Percentiles rank a stretch among this genome's conserved stretches.
Evolutionary conservation across 441 rosid genomes (phyloP).

Genomic region (Omphalea diandra): DNA sequence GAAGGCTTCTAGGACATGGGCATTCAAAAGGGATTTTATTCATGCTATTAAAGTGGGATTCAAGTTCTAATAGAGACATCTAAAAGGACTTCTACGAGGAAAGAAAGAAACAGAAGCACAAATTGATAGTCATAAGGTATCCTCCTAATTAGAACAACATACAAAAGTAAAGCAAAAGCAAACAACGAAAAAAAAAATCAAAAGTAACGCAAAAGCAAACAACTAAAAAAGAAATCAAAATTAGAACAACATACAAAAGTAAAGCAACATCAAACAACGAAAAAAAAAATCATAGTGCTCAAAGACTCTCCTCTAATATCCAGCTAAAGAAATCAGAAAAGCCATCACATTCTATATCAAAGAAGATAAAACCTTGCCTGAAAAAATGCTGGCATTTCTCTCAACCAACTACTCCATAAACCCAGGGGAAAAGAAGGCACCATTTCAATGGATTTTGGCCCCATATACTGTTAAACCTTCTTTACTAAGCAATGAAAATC

Average conservation of each 20-base stretch:
- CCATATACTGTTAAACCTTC: background rate
- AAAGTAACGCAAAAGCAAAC: no score
- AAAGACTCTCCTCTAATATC: background rate
- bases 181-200: no score
- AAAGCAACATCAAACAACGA: background rate
- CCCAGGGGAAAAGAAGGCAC: background rate
- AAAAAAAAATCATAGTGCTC: background rate
- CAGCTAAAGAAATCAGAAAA: background rate
- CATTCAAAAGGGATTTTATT: no score
- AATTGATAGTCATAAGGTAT: no score
- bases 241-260: no score
- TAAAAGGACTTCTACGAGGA: no score
- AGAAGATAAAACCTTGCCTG: background rate
- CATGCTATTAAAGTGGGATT: no score
- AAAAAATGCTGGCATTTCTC: background rate
- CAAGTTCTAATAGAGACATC: no score
- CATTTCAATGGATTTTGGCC: background rate
- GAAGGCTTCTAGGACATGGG: background rate
- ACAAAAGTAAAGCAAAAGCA: no score
- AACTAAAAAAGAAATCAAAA: no score
- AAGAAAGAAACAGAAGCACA: no score
- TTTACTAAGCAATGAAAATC: background rate
- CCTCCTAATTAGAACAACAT: no score
- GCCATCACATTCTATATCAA: background rate
- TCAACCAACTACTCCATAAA: background rate